Evolutionary conservation across 257 asterid species (phyloP).

Genomic region (Capsicum baccatum): DNA sequence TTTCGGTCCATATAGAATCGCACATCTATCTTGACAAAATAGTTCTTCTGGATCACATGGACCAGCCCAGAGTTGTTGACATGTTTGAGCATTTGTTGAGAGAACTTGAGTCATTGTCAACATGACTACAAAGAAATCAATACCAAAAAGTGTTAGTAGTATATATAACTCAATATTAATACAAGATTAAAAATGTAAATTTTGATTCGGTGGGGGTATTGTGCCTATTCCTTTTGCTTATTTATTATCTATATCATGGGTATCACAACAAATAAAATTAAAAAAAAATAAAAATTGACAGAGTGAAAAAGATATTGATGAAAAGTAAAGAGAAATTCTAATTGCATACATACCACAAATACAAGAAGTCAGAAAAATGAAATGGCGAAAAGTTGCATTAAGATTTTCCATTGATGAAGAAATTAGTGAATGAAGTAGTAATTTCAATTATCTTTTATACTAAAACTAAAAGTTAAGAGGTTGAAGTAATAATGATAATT

Average conservation of each 20-base stretch:
- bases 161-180: not conserved
- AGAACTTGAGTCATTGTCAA: not conserved
- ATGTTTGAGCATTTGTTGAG: not conserved
- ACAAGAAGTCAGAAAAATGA: not conserved
- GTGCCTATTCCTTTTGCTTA: no score
- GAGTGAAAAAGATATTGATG: not conserved
- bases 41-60: not conserved
- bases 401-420: not conserved
- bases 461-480: not conserved
- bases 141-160: not conserved
- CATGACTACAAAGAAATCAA: not conserved
- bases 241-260: not conserved
- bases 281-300: not conserved
- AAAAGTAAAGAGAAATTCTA: not conserved
- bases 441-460: not conserved
- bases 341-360: not conserved
- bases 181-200: not conserved
- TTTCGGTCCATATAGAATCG: not conserved
- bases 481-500: not conserved
- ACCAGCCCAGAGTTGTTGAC: not conserved
- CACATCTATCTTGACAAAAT: not conserved
- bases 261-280: not conserved
- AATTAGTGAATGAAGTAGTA: not conserved
- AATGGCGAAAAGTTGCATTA: not conserved
- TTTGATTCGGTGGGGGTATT: not conserved